Evolutionary conservation across 345 rosid genomes (phyloP).

Genomic region (Corchorus capsularis): DNA sequence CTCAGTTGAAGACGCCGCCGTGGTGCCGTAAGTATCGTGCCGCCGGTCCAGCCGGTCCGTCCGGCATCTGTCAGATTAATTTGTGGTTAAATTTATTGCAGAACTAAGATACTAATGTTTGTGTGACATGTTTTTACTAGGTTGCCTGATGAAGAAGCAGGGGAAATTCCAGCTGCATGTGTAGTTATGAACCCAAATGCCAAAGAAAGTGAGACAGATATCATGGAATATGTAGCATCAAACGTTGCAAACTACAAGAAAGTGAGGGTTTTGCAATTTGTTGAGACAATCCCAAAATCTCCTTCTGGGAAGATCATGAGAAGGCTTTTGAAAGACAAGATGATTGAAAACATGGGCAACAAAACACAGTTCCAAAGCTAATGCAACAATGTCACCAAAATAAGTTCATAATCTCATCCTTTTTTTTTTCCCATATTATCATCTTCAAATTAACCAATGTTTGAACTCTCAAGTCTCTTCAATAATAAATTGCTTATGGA

Average conservation of each 20-base stretch:
- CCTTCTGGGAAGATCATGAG: constrained; percentile 92
- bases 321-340: constrained; percentile 65
- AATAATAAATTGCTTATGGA: no score
- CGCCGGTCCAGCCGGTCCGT: neutral
- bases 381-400: neutral
- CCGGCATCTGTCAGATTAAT: neutral
- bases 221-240: constrained; percentile 63
- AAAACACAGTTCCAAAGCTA: neutral
- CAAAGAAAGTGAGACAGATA: constrained; percentile 66
- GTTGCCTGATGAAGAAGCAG: constrained; percentile 90
- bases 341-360: constrained; percentile 39
- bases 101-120: no score
- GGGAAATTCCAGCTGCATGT: constrained; percentile 91
- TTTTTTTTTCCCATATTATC: no score
- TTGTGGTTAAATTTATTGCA: neutral
- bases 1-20: constrained; percentile 81
- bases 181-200: constrained; percentile 61
- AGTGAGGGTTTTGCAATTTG: constrained; percentile 71
- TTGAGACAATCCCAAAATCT: constrained; percentile 81
- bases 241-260: constrained; percentile 90
- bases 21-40: constrained; percentile 68
- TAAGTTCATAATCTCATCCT: neutral
- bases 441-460: no score
- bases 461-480: no score
- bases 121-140: constrained; percentile 26